A percentile compares a stretch with the other conserved stretches of the same genome.
These are phyloP conservation scores for Botrytis cinerea DNA, from an alignment of 2,329 filamentous ascomycete species.

Conservation along the genomic window DNA sequence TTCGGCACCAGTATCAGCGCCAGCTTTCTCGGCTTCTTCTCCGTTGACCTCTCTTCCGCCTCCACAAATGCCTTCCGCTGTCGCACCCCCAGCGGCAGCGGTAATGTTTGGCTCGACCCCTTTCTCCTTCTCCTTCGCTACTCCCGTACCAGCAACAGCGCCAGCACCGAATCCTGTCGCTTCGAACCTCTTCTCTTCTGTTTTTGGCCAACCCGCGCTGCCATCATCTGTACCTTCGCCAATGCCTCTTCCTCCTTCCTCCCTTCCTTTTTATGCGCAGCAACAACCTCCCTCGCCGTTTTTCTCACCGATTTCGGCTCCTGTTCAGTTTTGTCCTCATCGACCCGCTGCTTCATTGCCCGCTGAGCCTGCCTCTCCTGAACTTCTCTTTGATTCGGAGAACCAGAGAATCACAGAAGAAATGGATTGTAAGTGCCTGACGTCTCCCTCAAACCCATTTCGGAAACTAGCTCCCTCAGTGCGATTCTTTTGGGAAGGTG, in stretches of 20 bases:
- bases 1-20: not conserved
- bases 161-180: not conserved
- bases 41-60: not conserved
- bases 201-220: not conserved
- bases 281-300: not conserved
- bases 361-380: not conserved
- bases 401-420: not conserved
- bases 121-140: not conserved
- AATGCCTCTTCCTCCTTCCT: not conserved
- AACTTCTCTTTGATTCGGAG: not conserved
- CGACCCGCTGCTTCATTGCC: not conserved
- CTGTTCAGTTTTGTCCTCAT: not conserved
- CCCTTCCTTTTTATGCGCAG: not conserved
- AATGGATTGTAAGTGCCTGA: conserved; percentile 13
- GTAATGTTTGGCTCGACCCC: not conserved
- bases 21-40: not conserved
- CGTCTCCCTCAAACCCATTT: not conserved
- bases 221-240: not conserved
- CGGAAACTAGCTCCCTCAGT: not conserved
- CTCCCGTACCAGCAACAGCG: not conserved
- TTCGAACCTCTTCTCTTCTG: not conserved
- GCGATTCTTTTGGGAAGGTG: not conserved
- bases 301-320: not conserved
- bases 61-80: too few relatives aligned
- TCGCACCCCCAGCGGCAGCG: not conserved